Base-by-base conservation (phyloP, 805 yeast species). In the Vanderwaltozyma tropicalis region DNA sequence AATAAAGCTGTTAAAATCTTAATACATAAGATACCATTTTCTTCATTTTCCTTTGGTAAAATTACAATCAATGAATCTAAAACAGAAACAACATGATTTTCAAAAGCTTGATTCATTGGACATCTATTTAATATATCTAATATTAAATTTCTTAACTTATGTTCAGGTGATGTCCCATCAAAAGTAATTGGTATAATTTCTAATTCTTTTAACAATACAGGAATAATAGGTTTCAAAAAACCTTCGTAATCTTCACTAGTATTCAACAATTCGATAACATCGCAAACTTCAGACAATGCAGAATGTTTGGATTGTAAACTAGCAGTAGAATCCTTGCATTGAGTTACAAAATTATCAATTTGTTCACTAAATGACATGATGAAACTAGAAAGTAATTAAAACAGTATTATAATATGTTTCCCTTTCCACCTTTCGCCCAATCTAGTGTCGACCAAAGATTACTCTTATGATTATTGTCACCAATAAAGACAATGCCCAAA, bases 11-110 rank as follows among this genome's bases (percentile, higher is more conserved):
- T 85, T 35, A 88, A 69, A 39, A 86, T 79, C 55, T 85, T 87
- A 81, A 92, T 77, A 57, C 94, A 81, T 36, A 86, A 67, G 1
- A 87, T 85, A 35, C 97, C 97, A 57, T 92, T 92, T 43, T 88
- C 96, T 59, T 94, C 99, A 56, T 92, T 92, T 53, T 94, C 99
- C 13, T 64, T 67, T 15, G 72, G 74, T 41, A 89, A 65, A 12
- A 81, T 63, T 17, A 65, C 58, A 49, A 78, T 74, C 38, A 89
- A 62, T 7, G 37, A 63, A 26, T 74, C 78, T 49, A 83, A 64
- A 15, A 86, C 69, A 27, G 67, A 68, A 25, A 63, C 62, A 1
- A 88, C 77, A 55, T 77, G 78, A 0, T 82, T 82, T 52, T 79
- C 80, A 52, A 86, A 76, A 2, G 80, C 71, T 26, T 87, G 96